Evolutionary conservation across 768 basidiomycete species (phyloP), one percentile per base, ranked within the genome.

Genomic region (Mrakia hoshinonis): DNA sequence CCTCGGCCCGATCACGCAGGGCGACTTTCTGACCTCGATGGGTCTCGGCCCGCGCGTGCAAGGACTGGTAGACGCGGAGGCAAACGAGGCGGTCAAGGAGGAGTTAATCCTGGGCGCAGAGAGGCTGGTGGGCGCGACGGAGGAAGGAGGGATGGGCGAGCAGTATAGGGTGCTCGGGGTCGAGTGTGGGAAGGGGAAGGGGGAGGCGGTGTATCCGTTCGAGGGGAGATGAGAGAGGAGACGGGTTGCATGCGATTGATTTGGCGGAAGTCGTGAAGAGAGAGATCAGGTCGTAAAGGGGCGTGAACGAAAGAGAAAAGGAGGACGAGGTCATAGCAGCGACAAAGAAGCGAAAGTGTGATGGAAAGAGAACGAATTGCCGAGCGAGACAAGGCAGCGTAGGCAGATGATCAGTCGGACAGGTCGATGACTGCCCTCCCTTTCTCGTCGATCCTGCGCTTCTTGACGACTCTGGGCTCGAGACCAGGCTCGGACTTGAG

Each of bases 161-260:
- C 85, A 95, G 81, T 98, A 97, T 77, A 84, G 87, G 79, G 84
- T 97, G 22, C 80, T 97, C 78, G 92, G 87, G 1, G 73, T 88
- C 2, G 70, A 72, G 70, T 63, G 69, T 54, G 1, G 62, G 13
- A 39, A 39, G 0, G 61, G 1, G 36, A 24, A 64, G n/a, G 43
- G 43, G 15, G 62, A 18, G 4, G 29, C 13, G 22, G 62, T 46
- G 9, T 64, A 48, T 47, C 46, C 62, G n/a, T 64, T 64, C 39
- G 22, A 22, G 12, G 43, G 24, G 46, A 26, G 51, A 52, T 22
- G 22, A 52, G 51, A 22, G 9, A n/a, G 7, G 34, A 67, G 47
- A 67, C 48, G 31, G 26, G 48, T 29, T 38, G 63, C n/a, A 10
- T 64, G 26, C 38, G 36, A 29, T 39, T 43, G 12, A n/a, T 12